Evolutionary conservation across 2,329 filamentous ascomycete species (phyloP), one percentile per base, ranked within the genome.

Genomic region (Hypoxylon sp.): DNA sequence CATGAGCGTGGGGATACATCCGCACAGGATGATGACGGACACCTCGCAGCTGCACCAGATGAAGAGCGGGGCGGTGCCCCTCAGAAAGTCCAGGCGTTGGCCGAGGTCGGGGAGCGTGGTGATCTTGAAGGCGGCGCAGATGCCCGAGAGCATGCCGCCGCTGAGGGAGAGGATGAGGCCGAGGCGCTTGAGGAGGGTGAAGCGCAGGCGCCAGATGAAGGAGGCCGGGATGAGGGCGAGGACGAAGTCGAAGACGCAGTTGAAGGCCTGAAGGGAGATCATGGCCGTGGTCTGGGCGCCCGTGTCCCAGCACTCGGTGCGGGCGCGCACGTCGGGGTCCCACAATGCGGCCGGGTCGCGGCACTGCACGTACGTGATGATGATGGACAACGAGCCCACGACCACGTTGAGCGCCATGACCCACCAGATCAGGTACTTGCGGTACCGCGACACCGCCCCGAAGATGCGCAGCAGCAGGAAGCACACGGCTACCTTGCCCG

Each of bases 321-420:
- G 24, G 1, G 24, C 1, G 2, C 8, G 23, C 15, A 57, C 7
- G 18, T 3, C 20, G 2, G 58, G 50, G 11, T 57, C 40, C 58
- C 58, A 62, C 17, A 62, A 27, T 2, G 58, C 54, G 4, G 40
- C 49, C 2, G 55, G 54, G 6, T 29, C 7, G 0, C 27, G 5
- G 15, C 60, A 63, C 37, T 57, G 55, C 1, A 43, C 37, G 13
- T 50, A 63, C 4, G 45, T 54, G n/a, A 63, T 23, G 1, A 60
- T 38, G 1, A 43, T 35, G 8, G 29, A 17, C 1, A 57, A 21
- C 13, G 43, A 27, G 10, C 9, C 43, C 3, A 43, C 5, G 18
- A 60, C 27, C 2, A 13, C 40, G 2, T n/a, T 47, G 24, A 42
- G 17, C 8, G 42, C 23, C 27, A 51, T 43, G 18, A 43, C 2